These are phyloP conservation scores for Chlamydomonas applanata DNA, from an alignment of 139 green algal species.

Conservation along the genomic window DNA sequence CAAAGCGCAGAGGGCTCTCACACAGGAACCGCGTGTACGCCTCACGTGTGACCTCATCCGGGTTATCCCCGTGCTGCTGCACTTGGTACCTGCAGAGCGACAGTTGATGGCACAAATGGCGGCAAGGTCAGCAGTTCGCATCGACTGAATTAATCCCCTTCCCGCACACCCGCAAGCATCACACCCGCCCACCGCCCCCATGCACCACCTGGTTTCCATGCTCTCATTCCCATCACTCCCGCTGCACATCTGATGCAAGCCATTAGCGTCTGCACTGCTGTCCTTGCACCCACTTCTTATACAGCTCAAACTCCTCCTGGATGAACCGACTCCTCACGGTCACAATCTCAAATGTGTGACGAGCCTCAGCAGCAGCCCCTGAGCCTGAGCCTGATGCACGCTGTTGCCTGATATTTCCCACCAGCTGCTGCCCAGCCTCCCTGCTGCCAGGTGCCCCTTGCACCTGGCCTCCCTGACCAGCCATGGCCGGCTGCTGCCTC, in stretches of 20 bases:
- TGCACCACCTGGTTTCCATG: no score
- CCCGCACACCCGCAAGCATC: background rate
- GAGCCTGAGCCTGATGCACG: no score
- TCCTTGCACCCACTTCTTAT: conserved; percentile 15
- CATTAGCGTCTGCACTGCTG: no score
- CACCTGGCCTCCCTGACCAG: background rate
- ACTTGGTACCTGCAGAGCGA: conserved; percentile 38
- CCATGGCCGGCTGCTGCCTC: background rate
- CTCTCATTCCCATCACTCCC: no score
- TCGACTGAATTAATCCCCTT: background rate
- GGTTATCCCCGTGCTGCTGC: conserved; percentile 61
- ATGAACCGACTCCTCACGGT: conserved; percentile 19
- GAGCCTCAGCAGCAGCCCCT: no score
- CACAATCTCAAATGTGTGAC: conserved; percentile 9
- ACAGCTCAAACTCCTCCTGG: conserved; percentile 36
- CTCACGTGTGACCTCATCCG: conserved; percentile 31
- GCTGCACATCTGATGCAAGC: no score
- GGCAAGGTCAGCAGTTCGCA: background rate
- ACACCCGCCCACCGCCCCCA: no score
- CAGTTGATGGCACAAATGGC: background rate
- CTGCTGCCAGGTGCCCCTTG: background rate
- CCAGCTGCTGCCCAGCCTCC: no score
- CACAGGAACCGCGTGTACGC: conserved; percentile 73
- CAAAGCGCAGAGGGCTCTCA: conserved; percentile 59
- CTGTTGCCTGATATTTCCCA: no score